Percentiles rank a stretch among this genome's conserved stretches.
These are phyloP conservation scores for Alternaria consortialis DNA, from an alignment of 2,329 filamentous ascomycete genomes.

Conservation along the genomic window DNA sequence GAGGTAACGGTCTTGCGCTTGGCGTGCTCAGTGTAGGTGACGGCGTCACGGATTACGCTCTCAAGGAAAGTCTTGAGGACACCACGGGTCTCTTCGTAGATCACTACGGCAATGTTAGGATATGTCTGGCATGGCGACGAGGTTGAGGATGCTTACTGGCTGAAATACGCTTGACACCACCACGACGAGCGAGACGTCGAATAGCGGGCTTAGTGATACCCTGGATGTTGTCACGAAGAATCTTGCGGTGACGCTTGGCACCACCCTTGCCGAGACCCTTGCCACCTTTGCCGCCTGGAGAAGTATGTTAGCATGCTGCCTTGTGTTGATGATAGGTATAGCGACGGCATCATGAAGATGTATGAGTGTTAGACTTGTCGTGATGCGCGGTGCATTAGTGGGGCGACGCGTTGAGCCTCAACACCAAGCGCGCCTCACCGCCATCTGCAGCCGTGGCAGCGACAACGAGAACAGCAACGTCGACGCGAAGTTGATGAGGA, in stretches of 20 bases:
- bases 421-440: slow-evolving; percentile 35
- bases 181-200: slow-evolving; percentile 64
- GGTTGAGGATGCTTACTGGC: slow-evolving; percentile 52
- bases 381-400: slow-evolving; percentile 22
- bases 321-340: slow-evolving; percentile 10
- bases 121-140: background rate
- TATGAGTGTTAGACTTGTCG: slow-evolving; percentile 22
- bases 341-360: slow-evolving; percentile 26
- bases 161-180: slow-evolving; percentile 63
- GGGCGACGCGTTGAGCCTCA: slow-evolving; percentile 41
- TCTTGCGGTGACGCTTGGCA: slow-evolving; percentile 65
- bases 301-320: slow-evolving; percentile 45
- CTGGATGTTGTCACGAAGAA: slow-evolving; percentile 65
- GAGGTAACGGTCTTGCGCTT: slow-evolving; percentile 82
- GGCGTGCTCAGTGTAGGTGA: slow-evolving; percentile 82
- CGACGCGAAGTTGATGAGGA: slow-evolving; percentile 25
- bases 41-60: slow-evolving; percentile 77
- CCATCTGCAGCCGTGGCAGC: slow-evolving; percentile 20
- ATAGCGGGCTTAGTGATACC: slow-evolving; percentile 65
- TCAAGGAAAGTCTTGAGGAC: slow-evolving; percentile 82
- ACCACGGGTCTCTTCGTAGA: slow-evolving; percentile 81
- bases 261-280: slow-evolving; percentile 65
- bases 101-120: slow-evolving; percentile 62
- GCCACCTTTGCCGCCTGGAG: slow-evolving; percentile 62
- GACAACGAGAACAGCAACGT: slow-evolving; percentile 17